phyloP scores from a whole-genome alignment of 768 basidiomycete species.

The Leccinum uliginosum region DNA sequence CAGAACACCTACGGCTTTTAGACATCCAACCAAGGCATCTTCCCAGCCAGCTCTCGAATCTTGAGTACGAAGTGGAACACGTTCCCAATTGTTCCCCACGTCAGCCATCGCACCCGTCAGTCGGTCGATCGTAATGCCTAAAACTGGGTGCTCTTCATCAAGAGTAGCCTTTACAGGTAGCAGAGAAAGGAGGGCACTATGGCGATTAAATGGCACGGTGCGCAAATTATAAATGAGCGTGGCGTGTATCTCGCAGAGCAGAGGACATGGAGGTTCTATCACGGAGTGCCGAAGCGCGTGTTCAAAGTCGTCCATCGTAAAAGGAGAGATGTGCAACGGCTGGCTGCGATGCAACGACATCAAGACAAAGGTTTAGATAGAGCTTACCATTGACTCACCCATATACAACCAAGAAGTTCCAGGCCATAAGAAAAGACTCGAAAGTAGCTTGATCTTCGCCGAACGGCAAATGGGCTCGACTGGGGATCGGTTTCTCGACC shows the following conservation, averaged over 20 bases:
- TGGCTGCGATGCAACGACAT: slow-evolving; percentile 45
- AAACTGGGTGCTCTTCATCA: slow-evolving; percentile 39
- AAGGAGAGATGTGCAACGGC: slow-evolving; percentile 81
- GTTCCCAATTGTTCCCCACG: slow-evolving; percentile 84
- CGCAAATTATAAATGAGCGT: slow-evolving; percentile 84
- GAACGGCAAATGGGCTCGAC: slow-evolving; percentile 61
- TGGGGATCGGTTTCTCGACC: slow-evolving; percentile 62
- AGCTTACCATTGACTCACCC: slow-evolving; percentile 54
- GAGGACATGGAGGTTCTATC: slow-evolving; percentile 61
- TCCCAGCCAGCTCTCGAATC: slow-evolving; percentile 89
- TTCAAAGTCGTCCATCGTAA: slow-evolving; percentile 93
- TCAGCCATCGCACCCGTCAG: slow-evolving; percentile 70
- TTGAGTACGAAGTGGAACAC: slow-evolving; percentile 62
- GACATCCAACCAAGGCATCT: slow-evolving; percentile 80
- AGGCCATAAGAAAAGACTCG: slow-evolving; percentile 83
- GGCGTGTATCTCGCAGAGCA: slow-evolving; percentile 87
- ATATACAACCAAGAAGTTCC: slow-evolving; percentile 93
- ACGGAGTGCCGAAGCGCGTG: slow-evolving; percentile 75
- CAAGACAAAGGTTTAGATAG: neutral
- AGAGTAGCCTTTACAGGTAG: slow-evolving; percentile 37
- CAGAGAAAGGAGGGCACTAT: slow-evolving; percentile 70
- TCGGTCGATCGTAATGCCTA: slow-evolving; percentile 60
- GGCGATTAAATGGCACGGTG: slow-evolving; percentile 74
- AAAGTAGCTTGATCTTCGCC: slow-evolving; percentile 60
- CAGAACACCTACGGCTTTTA: slow-evolving; percentile 75